These are phyloP conservation scores for Kodamaea nitidulidarum DNA, from an alignment of 805 yeast genomes.

Conservation along the genomic window DNA sequence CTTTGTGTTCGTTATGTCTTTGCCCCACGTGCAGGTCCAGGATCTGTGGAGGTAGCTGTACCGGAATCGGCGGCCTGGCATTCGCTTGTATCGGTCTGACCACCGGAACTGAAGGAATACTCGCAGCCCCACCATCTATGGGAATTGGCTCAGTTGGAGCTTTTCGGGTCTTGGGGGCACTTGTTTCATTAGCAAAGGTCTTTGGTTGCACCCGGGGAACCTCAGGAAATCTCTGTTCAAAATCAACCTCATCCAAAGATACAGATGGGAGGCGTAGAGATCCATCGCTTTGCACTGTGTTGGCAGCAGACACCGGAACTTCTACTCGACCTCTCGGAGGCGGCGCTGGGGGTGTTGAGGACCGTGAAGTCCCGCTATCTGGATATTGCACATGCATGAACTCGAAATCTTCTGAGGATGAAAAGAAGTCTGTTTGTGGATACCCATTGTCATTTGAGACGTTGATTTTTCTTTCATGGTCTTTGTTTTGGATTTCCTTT, in stretches of 20 bases:
- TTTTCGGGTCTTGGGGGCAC: not conserved
- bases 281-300: no score
- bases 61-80: constrained; percentile 5
- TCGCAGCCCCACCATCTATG: not conserved
- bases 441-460: no score
- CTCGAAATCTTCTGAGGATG: no score
- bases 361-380: no score
- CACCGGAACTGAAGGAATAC: constrained; percentile 1
- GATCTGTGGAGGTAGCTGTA: constrained; percentile 4
- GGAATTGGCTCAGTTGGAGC: constrained; percentile 2
- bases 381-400: no score
- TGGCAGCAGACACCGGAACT: not conserved
- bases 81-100: not conserved
- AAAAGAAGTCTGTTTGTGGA: no score
- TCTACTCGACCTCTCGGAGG: not conserved
- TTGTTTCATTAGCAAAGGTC: not conserved
- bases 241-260: not conserved
- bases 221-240: not conserved
- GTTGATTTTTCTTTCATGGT: no score
- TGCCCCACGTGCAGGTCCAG: not conserved
- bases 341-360: no score
- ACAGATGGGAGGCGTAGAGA: not conserved
- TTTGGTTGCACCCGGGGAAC: not conserved
- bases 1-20: no score
- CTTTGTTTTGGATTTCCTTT: no score